These are phyloP conservation scores for Aureoboletus auriporus DNA, from an alignment of 768 basidiomycete genomes.

Conservation along the genomic window DNA sequence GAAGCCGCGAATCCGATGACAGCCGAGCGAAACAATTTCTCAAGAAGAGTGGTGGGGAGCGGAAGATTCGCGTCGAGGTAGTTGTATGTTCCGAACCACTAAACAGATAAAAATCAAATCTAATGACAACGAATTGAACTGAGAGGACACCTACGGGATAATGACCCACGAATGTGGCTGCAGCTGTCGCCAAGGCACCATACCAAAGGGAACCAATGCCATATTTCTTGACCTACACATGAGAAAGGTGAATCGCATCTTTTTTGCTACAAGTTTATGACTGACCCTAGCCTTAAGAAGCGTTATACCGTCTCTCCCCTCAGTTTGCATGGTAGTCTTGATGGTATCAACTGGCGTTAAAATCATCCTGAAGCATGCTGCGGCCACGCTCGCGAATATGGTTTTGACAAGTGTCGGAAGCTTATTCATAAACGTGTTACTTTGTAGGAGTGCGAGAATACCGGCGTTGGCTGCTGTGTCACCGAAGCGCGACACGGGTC, in stretches of 20 bases:
- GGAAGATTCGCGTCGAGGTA: conserved; percentile 66
- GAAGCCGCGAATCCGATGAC: conserved; percentile 91
- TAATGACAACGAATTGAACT: neutral
- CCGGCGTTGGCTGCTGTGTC: conserved; percentile 95
- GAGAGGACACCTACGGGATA: conserved; percentile 59
- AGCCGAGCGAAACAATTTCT: conserved; percentile 73
- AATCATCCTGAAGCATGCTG: conserved; percentile 86
- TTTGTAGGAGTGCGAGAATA: conserved; percentile 79
- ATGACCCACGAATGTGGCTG: conserved; percentile 90
- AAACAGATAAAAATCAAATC: conserved; percentile 10
- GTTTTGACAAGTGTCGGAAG: conserved; percentile 72
- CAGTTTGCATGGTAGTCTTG: conserved; percentile 94
- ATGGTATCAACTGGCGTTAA: conserved; percentile 90
- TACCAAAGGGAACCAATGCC: conserved; percentile 84
- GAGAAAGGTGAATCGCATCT: neutral
- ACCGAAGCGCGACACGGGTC: conserved; percentile 81
- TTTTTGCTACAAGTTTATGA: neutral
- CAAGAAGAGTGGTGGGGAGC: conserved; percentile 41
- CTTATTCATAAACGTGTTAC: conserved; percentile 64
- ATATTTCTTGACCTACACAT: conserved; percentile 58
- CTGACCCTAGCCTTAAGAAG: conserved; percentile 66
- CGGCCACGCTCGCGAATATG: conserved; percentile 70
- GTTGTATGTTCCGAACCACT: conserved; percentile 90
- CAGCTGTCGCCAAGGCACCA: conserved; percentile 88
- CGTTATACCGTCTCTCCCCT: conserved; percentile 65